Evolutionary conservation across 1,139 yeast species (phyloP), one percentile per base, ranked within the genome.

Genomic region (Yamadazyma sp.): DNA sequence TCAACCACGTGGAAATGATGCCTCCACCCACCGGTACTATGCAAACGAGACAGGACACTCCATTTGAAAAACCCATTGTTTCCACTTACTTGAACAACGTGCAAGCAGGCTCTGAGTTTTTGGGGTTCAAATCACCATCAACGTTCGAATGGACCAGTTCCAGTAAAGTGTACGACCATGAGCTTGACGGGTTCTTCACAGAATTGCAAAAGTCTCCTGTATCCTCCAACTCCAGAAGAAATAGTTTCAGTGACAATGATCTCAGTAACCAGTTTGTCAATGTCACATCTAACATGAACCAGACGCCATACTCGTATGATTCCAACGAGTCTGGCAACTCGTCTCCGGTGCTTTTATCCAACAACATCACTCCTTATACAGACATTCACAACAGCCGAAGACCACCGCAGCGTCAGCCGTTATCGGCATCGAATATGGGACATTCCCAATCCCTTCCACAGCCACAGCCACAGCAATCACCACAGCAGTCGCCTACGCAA

Each of bases 161-260:
- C 12, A 38, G 40, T 29, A 29, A 38, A n/a, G 18, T 37, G 4
- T 38, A 42, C 31, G 41, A 39, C n/a, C 40, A 41, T 22, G 51
- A 47, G 21, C 33, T 48, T 11, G 43, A 41, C 14, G 38, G 31
- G 6, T 77, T 76, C 50, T 74, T 77, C 52, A 61, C 61, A 33
- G 76, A 73, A 42, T 50, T 70, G 29, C 69, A 64, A 22, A 60
- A 59, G 28, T 59, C 68, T 3, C 67, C 66, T 4, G 40, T 43
- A 17, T 51, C 59, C 4, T 44, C 53, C 1, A 38, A 39, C 14
- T 45, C 54, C 10, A 40, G 52, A 27, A 41, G 52, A 25, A 47
- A 48, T 28, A 47, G 51, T 33, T 29, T 35, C 29, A 33, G 39
- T 25, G 48, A 45, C 13, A 24, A 22, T 6, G 37, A 34, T 5